Evolutionary conservation across 306 rosid species (phyloP), one percentile per base, ranked within the genome.

Genomic region (Cicer yamashitae): DNA sequence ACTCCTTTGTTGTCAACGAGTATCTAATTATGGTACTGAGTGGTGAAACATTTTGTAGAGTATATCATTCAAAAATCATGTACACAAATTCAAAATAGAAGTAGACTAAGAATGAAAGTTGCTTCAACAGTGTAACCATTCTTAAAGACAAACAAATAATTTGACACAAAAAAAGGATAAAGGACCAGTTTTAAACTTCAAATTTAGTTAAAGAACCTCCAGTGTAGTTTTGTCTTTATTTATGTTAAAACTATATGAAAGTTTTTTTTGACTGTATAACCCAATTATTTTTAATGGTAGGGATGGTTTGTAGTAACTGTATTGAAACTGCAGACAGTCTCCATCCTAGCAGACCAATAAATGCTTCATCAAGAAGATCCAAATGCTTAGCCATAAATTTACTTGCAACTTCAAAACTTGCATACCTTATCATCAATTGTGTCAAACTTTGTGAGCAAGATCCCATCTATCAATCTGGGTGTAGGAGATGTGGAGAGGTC

Each of bases 351-450:
- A 8, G 47, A 14, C 47, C 47, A 59, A 3, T 54, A 44, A 13
- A 10, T 38, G 64, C 51, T 57, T 58, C 62, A 74, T 48, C 46
- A 59, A 10, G n/a, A 50, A 5, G 8, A 77, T 47, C 44, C 6
- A 75, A 43, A 70, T n/a, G 70, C 58, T 70, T 14, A 15, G 4
- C 69, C 9, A 38, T 63, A 64, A 45, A 39, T 70, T 53, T n/a
- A 51, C 43, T 46, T 18, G 77, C 56, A 67, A 22, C 71, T 75
- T 73, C 62, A 57, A 8, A 67, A 45, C 37, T 70, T 59, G 14
- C 60, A 37, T 88, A 92, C 99, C 98, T 96, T 96, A 60, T 96
- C 99, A 46, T 92, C 99, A 25, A 92, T 96, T 0, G 99, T 96
- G 79, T 92, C 99, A 52, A 96, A 96, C 84, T 96, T 96, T 1